These are phyloP conservation scores for Ambrosia hybrid DNA, from an alignment of 140 eudicot species.

Conservation along the genomic window DNA sequence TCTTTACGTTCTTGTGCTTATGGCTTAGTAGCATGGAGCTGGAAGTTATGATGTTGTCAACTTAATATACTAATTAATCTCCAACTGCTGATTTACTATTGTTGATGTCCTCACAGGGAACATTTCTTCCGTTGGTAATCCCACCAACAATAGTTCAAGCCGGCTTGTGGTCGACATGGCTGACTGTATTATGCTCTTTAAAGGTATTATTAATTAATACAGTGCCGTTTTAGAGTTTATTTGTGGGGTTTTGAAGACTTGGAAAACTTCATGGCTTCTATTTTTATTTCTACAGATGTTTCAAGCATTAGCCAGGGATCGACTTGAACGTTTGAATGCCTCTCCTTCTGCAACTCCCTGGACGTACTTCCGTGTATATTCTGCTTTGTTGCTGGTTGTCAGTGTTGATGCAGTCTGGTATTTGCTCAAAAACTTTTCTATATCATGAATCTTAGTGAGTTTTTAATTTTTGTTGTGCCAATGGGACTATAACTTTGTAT, in stretches of 20 bases:
- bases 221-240: constrained; percentile 12
- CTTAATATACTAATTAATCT: too few relatives aligned
- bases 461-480: constrained; percentile 3
- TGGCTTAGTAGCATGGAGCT: not conserved
- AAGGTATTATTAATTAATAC: constrained; percentile 52
- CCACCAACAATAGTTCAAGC: constrained; percentile 79
- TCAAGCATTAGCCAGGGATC: constrained; percentile 91
- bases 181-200: constrained; percentile 71
- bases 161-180: constrained; percentile 84
- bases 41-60: constrained; percentile 1
- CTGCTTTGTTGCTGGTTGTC: constrained; percentile 72
- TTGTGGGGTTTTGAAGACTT: constrained; percentile 6
- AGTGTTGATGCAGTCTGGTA: constrained; percentile 77
- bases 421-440: not conserved
- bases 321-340: constrained; percentile 93
- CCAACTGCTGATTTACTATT: not conserved
- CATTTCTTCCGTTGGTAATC: constrained; percentile 86
- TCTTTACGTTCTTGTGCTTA: constrained; percentile 2
- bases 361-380: constrained; percentile 96
- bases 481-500: constrained; percentile 2
- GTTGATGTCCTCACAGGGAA: constrained; percentile 53
- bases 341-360: constrained; percentile 96
- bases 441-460: not conserved
- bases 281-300: constrained; percentile 63
- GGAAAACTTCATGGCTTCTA: not conserved